Evolutionary conservation across 768 basidiomycete genomes (phyloP), one percentile per base, ranked within the genome.

Genomic region (Lactifluus piperatus): DNA sequence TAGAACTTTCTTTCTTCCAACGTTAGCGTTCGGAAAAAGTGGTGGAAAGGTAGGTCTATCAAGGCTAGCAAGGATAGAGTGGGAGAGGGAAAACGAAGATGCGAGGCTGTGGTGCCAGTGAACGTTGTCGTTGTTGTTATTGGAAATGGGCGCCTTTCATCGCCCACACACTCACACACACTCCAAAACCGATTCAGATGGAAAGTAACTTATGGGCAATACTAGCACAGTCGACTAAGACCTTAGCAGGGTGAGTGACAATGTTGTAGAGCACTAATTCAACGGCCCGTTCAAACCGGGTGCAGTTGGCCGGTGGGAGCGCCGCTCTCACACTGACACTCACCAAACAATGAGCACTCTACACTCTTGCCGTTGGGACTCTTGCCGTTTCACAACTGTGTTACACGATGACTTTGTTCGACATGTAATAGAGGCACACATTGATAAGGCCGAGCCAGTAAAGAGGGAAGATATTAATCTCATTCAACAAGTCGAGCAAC

Each of bases 301-400:
- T 11, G 14, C 18, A 39, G 24, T 27, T n/a, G n/a, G n/a, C n/a
- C n/a, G n/a, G n/a, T n/a, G n/a, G n/a, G n/a, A n/a, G n/a, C n/a
- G n/a, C n/a, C n/a, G n/a, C n/a, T n/a, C n/a, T n/a, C n/a, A n/a
- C n/a, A 11, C 30, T 8, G 1, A 20, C 39, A 3, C 8, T 16
- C 30, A 16, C 7, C 18, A 1, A 18, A 9, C 4, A 13, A 60
- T 51, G 54, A 60, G 43, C 50, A 30, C 60, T 10, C 43, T 61
- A 1, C 60, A 61, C 20, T 61, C 60, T 41, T 64, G 62, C 32
- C 62, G 30, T 16, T 63, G 62, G 62, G 60, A 63, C 14, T 56
- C 60, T 53, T 63, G 62, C 10, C 62, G 60, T 43, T 61, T 51
- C 52, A 62, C 62, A 26, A 54, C 54, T 0, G 52, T 30, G 1